A percentile compares a stretch with the other conserved stretches of the same genome.
Conservation (phyloP, 106 monocot species). For the Chionographis japonica region DNA sequence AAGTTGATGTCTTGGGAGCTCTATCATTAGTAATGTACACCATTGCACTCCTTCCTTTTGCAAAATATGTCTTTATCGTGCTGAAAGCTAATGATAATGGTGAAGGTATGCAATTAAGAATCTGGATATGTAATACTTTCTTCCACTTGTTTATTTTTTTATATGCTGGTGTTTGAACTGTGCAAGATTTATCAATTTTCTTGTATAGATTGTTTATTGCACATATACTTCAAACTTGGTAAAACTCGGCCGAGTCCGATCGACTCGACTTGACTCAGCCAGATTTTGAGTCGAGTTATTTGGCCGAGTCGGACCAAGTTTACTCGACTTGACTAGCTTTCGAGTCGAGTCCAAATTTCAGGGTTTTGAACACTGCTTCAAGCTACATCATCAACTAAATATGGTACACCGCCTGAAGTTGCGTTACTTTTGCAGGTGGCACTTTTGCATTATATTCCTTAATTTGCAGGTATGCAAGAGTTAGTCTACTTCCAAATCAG, state of each 20-base stretch:
- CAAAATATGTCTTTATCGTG: conserved; percentile 88
- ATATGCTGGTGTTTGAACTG: not conserved
- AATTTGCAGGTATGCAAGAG: conserved; percentile 88
- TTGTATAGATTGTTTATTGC: not conserved
- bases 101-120: conserved; percentile 52
- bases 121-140: not conserved
- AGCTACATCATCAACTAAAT: not conserved
- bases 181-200: not conserved
- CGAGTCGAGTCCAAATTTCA: not conserved
- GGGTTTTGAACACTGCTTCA: not conserved
- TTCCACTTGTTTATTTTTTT: not conserved
- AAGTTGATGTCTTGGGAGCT: conserved; percentile 77
- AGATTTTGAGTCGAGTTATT: too few relatives aligned
- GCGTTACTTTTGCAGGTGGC: conserved; percentile 49
- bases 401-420: not conserved
- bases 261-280: too few relatives aligned
- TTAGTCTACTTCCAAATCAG: conserved; percentile 78
- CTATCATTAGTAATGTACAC: conserved; percentile 91
- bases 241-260: too few relatives aligned
- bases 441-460: conserved; percentile 93
- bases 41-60: conserved; percentile 81
- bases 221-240: not conserved
- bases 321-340: too few relatives aligned
- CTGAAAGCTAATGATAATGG: conserved; percentile 95
- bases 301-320: too few relatives aligned